Conservation (phyloP, 306 rosid species). For the cucumber (Cucumis sativus) region DNA sequence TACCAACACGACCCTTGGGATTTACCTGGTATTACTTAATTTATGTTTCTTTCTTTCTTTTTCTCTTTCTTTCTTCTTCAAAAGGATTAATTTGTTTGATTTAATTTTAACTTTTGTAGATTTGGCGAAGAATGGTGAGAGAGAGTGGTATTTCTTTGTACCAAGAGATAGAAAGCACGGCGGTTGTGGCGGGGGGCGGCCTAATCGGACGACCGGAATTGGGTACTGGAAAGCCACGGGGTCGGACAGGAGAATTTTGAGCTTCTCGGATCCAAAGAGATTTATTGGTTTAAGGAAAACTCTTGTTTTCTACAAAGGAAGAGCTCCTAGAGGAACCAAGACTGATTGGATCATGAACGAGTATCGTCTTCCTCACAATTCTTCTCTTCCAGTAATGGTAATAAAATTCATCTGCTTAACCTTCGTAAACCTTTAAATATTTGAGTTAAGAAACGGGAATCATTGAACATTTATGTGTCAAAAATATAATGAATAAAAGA, state of each 20-base stretch:
- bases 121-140: constrained; percentile 66
- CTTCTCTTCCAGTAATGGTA: constrained; percentile 39
- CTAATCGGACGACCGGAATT: constrained; percentile 75
- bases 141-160: constrained; percentile 95
- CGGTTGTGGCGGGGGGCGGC: constrained; percentile 58
- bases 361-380: constrained; percentile 69
- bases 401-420: too few relatives aligned
- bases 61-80: not conserved
- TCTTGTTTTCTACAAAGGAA: constrained; percentile 71
- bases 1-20: constrained; percentile 77
- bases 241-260: constrained; percentile 65
- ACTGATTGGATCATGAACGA: constrained; percentile 99
- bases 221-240: constrained; percentile 99
- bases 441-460: too few relatives aligned
- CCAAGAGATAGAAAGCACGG: constrained; percentile 89
- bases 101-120: constrained; percentile 14
- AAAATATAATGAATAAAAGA: too few relatives aligned
- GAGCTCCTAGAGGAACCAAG: constrained; percentile 78
- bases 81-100: too few relatives aligned
- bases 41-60: too few relatives aligned
- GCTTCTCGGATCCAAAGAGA: constrained; percentile 55
- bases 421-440: too few relatives aligned
- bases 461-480: too few relatives aligned
- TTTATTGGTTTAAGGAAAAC: constrained; percentile 76
- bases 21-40: constrained; percentile 43